phyloP scores from a whole-genome alignment of 257 asterid species.

The Gardenia jasminoides region DNA sequence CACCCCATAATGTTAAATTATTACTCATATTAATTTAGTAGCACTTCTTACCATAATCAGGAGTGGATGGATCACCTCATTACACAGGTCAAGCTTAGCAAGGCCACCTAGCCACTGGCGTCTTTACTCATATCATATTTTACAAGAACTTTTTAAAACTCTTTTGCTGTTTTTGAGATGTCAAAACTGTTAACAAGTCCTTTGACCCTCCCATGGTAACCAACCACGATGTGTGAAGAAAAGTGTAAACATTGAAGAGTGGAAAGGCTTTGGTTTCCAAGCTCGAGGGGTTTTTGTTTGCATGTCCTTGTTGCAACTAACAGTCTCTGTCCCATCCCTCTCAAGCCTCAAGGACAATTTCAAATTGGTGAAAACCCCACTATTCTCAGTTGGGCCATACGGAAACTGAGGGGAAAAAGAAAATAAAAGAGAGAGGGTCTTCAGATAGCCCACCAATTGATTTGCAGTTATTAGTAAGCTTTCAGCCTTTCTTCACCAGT shows the following conservation, averaged over 20 bases:
- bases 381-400: neutral
- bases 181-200: constrained; percentile 25
- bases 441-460: neutral
- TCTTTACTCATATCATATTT: no score
- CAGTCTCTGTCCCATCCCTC: constrained; percentile 5
- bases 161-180: constrained; percentile 32
- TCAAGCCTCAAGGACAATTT: neutral
- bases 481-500: no score
- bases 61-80: constrained; percentile 12
- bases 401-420: neutral
- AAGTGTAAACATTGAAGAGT: constrained; percentile 22
- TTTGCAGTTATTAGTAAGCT: no score
- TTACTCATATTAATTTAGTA: constrained; percentile 12
- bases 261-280: constrained; percentile 31
- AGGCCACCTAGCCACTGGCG: constrained; percentile 19
- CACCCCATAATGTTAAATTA: no score
- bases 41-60: neutral
- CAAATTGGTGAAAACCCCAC: neutral
- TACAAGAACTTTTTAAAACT: neutral
- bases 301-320: constrained; percentile 10
- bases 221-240: constrained; percentile 3
- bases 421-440: neutral
- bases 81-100: constrained; percentile 19
- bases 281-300: constrained; percentile 51
- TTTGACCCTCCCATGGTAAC: constrained; percentile 24